Percentiles rank a stretch among this genome's conserved stretches.
Conservation (phyloP, 192 early-diverging fungal species). For the Linnemannia exigua region DNA sequence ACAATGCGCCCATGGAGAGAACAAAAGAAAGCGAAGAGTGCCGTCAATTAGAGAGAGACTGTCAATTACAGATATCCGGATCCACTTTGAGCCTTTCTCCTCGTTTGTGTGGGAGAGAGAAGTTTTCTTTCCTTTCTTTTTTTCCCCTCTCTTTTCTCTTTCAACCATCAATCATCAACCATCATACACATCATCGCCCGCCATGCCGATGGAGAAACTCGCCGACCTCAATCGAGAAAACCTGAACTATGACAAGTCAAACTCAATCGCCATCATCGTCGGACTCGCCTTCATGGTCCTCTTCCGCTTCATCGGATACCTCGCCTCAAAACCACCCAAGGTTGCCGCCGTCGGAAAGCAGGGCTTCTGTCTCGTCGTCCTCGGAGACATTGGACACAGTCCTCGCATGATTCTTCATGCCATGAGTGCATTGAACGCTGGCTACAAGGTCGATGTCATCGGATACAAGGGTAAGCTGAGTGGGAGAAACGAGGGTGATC, state of each 20-base stretch:
- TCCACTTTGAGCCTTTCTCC: not conserved
- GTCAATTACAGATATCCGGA: not conserved
- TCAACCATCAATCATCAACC: not conserved
- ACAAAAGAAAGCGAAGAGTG: not conserved
- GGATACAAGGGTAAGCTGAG: conserved; percentile 80
- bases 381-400: conserved; percentile 88
- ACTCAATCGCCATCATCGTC: conserved; percentile 51
- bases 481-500: no score
- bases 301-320: conserved; percentile 53
- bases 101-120: not conserved
- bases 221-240: conserved; percentile 38
- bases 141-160: not conserved
- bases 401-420: conserved; percentile 97
- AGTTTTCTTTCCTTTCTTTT: conserved; percentile 4
- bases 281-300: conserved; percentile 55
- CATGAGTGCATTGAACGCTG: conserved; percentile 75
- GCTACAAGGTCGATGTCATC: conserved; percentile 84
- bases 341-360: conserved; percentile 35
- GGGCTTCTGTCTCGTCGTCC: conserved; percentile 69
- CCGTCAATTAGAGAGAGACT: not conserved
- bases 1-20: no score
- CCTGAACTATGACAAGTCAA: conserved; percentile 52
- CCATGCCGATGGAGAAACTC: conserved; percentile 16
- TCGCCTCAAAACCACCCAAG: conserved; percentile 44
- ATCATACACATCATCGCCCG: conserved; percentile 8